These are phyloP conservation scores for Gracilaria gracilis DNA, from an alignment of 23 red algal species.

Conservation along the genomic window DNA sequence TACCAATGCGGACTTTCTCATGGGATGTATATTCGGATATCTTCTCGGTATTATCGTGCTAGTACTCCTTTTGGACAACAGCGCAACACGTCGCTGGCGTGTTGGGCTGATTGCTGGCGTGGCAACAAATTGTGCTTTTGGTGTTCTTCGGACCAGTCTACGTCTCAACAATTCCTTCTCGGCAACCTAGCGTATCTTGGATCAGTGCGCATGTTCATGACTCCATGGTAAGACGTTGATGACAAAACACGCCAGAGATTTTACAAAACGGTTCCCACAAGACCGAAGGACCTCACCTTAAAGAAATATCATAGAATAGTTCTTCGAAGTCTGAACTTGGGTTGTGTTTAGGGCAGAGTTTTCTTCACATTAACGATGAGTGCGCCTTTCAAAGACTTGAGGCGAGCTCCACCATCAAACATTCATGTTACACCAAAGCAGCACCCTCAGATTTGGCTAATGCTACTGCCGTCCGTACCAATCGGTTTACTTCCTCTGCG, in stretches of 20 bases:
- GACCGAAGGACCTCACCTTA: not conserved
- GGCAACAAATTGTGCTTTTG: constrained; percentile 73
- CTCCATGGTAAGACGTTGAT: not conserved
- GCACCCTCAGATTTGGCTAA: constrained; percentile 33
- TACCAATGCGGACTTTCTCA: constrained; percentile 62
- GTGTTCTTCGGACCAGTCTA: constrained; percentile 53
- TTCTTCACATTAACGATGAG: not conserved
- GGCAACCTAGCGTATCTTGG: not conserved
- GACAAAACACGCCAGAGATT: not conserved
- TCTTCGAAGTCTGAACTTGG: not conserved
- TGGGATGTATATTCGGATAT: constrained; percentile 75
- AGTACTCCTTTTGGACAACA: constrained; percentile 59
- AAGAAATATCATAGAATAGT: constrained; percentile 6
- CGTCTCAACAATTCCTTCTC: constrained; percentile 22
- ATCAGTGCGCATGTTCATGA: not conserved
- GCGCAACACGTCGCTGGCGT: constrained; percentile 60
- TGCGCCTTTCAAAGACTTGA: not conserved
- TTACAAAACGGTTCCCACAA: not conserved
- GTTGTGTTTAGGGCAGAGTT: not conserved
- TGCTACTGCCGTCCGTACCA: constrained; percentile 48
- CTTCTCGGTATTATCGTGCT: constrained; percentile 65
- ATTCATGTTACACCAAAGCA: not conserved
- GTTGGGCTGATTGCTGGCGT: constrained; percentile 69
- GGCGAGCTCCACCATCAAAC: not conserved
- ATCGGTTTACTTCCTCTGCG: constrained; percentile 16